Conservation (phyloP, 1,284 basidiomycete genomes). For the Retiboletus flavoniger region DNA sequence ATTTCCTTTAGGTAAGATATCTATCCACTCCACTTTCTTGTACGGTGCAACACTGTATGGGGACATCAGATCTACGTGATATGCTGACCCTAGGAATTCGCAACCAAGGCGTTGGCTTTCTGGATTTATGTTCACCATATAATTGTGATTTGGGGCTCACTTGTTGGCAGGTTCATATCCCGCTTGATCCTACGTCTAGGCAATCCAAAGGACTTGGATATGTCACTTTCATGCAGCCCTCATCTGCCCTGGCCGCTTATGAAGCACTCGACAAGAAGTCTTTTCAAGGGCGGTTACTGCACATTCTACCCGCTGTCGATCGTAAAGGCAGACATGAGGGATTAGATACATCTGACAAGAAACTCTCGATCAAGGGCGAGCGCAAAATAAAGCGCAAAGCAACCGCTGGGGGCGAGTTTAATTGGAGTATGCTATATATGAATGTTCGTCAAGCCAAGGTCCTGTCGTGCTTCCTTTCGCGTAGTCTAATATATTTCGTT, state of each 20-base stretch:
- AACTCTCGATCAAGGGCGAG: slow-evolving; percentile 67
- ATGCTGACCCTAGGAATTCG: background rate
- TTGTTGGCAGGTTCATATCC: slow-evolving; percentile 72
- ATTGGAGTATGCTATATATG: slow-evolving; percentile 97
- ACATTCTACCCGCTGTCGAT: slow-evolving; percentile 84
- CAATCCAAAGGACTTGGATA: slow-evolving; percentile 85
- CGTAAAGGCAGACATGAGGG: slow-evolving; percentile 49
- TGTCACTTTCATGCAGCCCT: slow-evolving; percentile 68
- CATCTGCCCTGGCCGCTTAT: slow-evolving; percentile 75
- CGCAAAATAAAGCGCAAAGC: slow-evolving; percentile 71
- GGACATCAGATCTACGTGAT: background rate
- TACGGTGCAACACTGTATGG: background rate
- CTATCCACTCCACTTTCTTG: background rate
- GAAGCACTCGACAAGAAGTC: slow-evolving; percentile 79
- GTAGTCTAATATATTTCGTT: slow-evolving; percentile 22
- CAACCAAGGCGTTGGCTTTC: background rate
- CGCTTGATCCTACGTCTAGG: slow-evolving; percentile 66
- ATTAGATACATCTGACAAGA: slow-evolving; percentile 46
- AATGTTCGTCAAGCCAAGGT: slow-evolving; percentile 67
- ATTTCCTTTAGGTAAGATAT: slow-evolving; percentile 18
- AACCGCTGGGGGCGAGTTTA: slow-evolving; percentile 80
- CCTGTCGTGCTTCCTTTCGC: slow-evolving; percentile 11
- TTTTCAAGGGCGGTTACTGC: slow-evolving; percentile 90
- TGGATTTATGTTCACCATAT: background rate
- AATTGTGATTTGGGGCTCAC: slow-evolving; percentile 16